These are phyloP conservation scores for Phytophthora ohioensis DNA, from an alignment of 352 stramenopile species.

Conservation along the genomic window DNA sequence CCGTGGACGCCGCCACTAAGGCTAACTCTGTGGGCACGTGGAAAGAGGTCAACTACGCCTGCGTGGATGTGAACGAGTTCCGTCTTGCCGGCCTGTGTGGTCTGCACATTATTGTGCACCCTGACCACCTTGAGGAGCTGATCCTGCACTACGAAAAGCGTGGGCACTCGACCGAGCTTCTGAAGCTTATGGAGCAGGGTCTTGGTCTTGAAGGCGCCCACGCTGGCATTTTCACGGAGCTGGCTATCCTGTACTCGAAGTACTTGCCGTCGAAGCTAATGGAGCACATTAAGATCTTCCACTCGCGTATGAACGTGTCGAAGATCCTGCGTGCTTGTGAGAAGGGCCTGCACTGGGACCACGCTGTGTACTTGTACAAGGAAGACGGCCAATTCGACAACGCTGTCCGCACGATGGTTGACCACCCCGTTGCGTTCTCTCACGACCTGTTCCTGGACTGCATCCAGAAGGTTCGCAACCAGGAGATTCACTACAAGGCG, in stretches of 20 bases:
- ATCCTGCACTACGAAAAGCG: slow-evolving; percentile 99
- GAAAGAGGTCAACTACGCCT: slow-evolving; percentile 99
- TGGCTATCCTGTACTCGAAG: slow-evolving; percentile 99
- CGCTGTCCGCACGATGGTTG: slow-evolving; percentile 99
- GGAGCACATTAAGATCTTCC: slow-evolving; percentile 99
- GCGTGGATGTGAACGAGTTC: slow-evolving; percentile 98
- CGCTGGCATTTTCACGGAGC: slow-evolving; percentile 99
- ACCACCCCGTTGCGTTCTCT: slow-evolving; percentile 96
- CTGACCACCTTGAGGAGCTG: slow-evolving; percentile 99
- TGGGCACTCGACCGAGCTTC: slow-evolving; percentile 96
- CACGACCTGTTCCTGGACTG: slow-evolving; percentile 99
- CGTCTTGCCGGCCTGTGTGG: slow-evolving; percentile 97
- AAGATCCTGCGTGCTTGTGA: slow-evolving; percentile 98
- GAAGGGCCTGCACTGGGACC: slow-evolving; percentile 98
- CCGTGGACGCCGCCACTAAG: slow-evolving; percentile 98
- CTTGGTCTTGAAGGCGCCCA: slow-evolving; percentile 99
- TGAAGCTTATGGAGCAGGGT: slow-evolving; percentile 99
- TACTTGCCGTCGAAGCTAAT: slow-evolving; percentile 99
- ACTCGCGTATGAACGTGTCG: slow-evolving; percentile 98
- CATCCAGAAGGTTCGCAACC: slow-evolving; percentile 99
- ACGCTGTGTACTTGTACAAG: slow-evolving; percentile 99
- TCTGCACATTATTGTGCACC: slow-evolving; percentile 99
- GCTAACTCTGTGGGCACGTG: slow-evolving; percentile 99
- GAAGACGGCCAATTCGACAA: slow-evolving; percentile 99
- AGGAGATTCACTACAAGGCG: slow-evolving; percentile 99